Conservation (phyloP, 768 basidiomycete genomes). For the Psilocybe tampanensis region DNA sequence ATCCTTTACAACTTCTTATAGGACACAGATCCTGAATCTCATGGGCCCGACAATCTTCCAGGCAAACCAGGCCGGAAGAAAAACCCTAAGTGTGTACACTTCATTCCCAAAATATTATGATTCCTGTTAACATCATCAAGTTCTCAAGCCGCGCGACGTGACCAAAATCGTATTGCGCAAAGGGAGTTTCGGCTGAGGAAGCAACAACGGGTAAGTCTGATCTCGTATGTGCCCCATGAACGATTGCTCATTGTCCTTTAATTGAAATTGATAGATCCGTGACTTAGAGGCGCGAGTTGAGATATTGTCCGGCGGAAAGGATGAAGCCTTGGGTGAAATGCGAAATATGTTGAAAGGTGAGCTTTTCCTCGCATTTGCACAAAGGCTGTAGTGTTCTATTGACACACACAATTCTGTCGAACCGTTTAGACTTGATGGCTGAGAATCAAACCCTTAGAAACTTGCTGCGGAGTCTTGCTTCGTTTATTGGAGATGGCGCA, state of each 20-base stretch:
- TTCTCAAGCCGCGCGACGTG: conserved; percentile 85
- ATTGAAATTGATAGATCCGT: conserved; percentile 65
- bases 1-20: conserved; percentile 24
- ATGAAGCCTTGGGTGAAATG: conserved; percentile 85
- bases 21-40: conserved; percentile 74
- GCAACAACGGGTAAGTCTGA: conserved; percentile 70
- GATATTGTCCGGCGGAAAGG: conserved; percentile 88
- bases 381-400: not conserved
- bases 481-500: conserved; percentile 86
- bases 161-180: conserved; percentile 92
- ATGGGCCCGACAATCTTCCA: conserved; percentile 40
- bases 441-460: conserved; percentile 87
- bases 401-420: not conserved
- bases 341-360: conserved; percentile 78
- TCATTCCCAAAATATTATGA: conserved; percentile 13
- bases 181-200: conserved; percentile 91
- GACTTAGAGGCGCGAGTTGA: conserved; percentile 96
- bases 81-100: conserved; percentile 74
- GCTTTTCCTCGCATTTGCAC: conserved; percentile 13
- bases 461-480: conserved; percentile 72
- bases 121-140: conserved; percentile 37
- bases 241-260: not conserved
- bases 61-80: conserved; percentile 84
- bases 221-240: not conserved
- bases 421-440: conserved; percentile 70